Evolutionary conservation across 2,329 filamentous ascomycete species (phyloP).

Genomic region (Talaromyces sp.): DNA sequence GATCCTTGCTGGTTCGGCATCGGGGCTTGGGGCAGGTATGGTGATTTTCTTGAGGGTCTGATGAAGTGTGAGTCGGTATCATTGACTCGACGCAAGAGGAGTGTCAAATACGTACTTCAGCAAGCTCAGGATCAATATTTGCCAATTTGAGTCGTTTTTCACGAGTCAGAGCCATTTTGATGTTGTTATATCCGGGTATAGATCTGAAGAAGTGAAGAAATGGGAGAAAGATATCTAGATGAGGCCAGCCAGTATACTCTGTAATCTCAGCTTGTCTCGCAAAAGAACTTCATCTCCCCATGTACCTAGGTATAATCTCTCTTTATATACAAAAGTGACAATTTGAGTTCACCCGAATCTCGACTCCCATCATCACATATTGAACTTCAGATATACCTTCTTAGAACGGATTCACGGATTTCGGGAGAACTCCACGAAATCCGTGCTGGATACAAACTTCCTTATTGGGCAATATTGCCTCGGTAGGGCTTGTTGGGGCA

Average conservation of each 20-base stretch:
- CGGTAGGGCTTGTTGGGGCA: neutral
- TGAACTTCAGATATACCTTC: neutral
- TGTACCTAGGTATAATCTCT: no score
- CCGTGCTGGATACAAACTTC: neutral
- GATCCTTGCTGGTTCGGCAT: neutral
- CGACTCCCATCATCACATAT: neutral
- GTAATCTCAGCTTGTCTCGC: neutral
- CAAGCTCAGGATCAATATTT: slow-evolving; percentile 30
- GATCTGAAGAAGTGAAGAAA: neutral
- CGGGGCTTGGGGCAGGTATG: neutral
- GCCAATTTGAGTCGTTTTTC: slow-evolving; percentile 28
- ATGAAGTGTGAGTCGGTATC: neutral
- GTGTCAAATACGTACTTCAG: slow-evolving; percentile 20
- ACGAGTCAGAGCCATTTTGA: slow-evolving; percentile 4
- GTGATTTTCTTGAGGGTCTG: neutral
- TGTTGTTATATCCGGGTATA: neutral
- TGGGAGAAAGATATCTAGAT: neutral
- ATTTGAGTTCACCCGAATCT: neutral
- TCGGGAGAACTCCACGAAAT: neutral
- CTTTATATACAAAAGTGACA: neutral
- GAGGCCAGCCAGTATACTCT: neutral
- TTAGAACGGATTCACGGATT: neutral
- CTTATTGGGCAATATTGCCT: neutral
- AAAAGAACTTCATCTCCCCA: neutral
- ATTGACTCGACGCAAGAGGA: neutral